These are phyloP conservation scores for Fragilariopsis cylindrus DNA, from an alignment of 108 stramenopile genomes.

Conservation along the genomic window DNA sequence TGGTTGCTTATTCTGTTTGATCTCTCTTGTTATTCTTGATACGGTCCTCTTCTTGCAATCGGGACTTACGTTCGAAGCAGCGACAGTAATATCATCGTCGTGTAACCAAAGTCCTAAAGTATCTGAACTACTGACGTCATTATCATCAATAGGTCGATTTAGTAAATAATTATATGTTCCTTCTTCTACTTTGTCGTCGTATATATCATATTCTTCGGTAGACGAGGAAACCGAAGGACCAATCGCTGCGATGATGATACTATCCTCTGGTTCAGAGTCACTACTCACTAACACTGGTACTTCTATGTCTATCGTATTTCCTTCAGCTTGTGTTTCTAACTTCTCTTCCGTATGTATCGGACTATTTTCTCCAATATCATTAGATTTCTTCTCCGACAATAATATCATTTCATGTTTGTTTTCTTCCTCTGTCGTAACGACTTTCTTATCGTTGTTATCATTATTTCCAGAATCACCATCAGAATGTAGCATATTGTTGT, in stretches of 20 bases:
- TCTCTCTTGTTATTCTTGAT: background rate
- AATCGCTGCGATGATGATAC: constrained; percentile 1
- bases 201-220: constrained; percentile 1
- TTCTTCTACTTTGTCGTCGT: background rate
- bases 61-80: constrained; percentile 13
- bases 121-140: background rate
- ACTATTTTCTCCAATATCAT: background rate
- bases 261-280: background rate
- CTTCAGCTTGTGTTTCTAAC: background rate
- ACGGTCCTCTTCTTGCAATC: background rate
- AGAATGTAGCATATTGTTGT: too few relatives aligned
- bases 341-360: background rate
- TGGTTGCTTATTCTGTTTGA: background rate
- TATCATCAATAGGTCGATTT: background rate
- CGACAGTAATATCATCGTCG: constrained; percentile 16
- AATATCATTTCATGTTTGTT: background rate
- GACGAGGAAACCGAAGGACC: background rate
- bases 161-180: background rate
- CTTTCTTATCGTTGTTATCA: background rate
- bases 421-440: background rate
- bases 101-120: background rate
- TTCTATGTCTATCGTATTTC: background rate
- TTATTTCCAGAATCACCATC: too few relatives aligned
- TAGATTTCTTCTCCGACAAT: too few relatives aligned
- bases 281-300: background rate